Evolutionary conservation across 352 stramenopile genomes (phyloP).

Genomic region (Globisporangium barbulae): DNA sequence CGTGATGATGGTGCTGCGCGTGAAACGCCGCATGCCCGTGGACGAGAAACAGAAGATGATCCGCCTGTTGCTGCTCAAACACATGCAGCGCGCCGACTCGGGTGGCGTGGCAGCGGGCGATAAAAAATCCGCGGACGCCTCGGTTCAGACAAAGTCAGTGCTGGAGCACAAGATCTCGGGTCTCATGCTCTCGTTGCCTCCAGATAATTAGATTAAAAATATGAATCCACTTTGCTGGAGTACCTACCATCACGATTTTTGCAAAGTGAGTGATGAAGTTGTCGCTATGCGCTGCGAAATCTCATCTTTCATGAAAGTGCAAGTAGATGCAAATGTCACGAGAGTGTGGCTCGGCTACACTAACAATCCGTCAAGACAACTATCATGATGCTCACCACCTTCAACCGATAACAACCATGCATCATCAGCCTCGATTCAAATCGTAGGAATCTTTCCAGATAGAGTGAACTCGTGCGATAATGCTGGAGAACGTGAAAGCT

Average conservation of each 20-base stretch:
- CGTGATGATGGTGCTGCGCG: conserved; percentile 64
- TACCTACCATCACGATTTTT: background rate
- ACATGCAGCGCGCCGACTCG: conserved; percentile 18
- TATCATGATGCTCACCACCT: too few relatives aligned
- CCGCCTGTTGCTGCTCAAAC: conserved; percentile 39
- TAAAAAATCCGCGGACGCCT: background rate
- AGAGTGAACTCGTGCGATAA: too few relatives aligned
- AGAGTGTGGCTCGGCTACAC: too few relatives aligned
- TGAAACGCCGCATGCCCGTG: conserved; percentile 40
- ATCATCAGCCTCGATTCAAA: too few relatives aligned
- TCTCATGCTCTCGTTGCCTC: conserved; percentile 16
- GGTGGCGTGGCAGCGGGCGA: background rate
- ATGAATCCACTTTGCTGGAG: background rate
- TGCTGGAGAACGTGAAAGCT: too few relatives aligned
- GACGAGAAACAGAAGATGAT: conserved; percentile 63
- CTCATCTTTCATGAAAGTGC: too few relatives aligned
- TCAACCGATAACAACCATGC: too few relatives aligned
- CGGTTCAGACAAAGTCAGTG: background rate
- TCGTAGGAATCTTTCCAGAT: too few relatives aligned
- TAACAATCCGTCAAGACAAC: too few relatives aligned
- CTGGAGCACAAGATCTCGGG: conserved; percentile 19
- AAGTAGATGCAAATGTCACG: too few relatives aligned
- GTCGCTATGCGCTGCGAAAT: background rate
- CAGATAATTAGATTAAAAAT: conserved; percentile 4
- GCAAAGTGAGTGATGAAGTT: background rate